A percentile compares a stretch with the other conserved stretches of the same genome.
Conservation (phyloP, 202 grass and related monocot genomes). For the Cymbopogon flexuosus region DNA sequence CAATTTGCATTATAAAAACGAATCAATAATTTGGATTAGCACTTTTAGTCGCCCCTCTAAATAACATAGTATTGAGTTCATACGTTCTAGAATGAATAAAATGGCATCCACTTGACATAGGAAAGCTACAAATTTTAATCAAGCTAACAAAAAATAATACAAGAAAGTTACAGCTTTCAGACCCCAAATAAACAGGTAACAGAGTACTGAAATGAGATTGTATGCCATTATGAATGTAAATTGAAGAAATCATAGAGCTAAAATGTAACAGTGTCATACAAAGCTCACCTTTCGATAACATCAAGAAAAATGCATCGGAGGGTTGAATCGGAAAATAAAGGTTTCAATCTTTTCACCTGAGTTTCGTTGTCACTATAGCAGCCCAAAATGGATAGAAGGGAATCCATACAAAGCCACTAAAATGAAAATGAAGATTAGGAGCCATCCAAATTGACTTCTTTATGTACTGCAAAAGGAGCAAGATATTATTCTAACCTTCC, state of each 20-base stretch:
- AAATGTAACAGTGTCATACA: neutral
- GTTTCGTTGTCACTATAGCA: conserved; percentile 32
- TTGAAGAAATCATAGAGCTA: conserved; percentile 9
- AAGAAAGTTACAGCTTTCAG: conserved; percentile 5
- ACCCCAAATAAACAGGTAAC: conserved; percentile 2
- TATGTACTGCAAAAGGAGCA: neutral
- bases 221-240: neutral
- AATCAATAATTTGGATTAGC: neutral
- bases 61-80: neutral
- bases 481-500: conserved; percentile 60
- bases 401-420: conserved; percentile 87
- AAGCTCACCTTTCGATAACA: conserved; percentile 68
- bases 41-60: neutral
- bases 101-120: conserved; percentile 4
- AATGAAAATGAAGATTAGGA: conserved; percentile 49
- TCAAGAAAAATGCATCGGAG: conserved; percentile 66
- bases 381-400: conserved; percentile 56
- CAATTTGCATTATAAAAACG: conserved; percentile 11
- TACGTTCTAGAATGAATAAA: conserved; percentile 15
- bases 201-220: neutral
- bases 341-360: conserved; percentile 23
- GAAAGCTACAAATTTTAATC: neutral
- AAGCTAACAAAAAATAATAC: conserved; percentile 16
- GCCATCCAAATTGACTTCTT: conserved; percentile 19
- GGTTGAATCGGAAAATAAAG: conserved; percentile 63